Base-by-base conservation (phyloP, 352 stramenopile species). In the Globisporangium spiculum region DNA sequence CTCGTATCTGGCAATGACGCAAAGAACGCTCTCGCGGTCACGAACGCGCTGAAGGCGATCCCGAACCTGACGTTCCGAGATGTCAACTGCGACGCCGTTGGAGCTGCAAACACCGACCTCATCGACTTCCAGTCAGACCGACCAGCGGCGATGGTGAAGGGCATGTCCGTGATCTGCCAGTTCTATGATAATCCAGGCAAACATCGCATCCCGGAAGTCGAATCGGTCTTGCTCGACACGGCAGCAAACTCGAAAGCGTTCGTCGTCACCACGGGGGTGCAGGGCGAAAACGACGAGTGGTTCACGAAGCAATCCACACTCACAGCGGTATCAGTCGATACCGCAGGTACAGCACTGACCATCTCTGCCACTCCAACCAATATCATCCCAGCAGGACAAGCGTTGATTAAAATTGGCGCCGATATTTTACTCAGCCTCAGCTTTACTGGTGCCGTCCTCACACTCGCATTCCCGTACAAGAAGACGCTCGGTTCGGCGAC, bases 151-250 rank as follows among this genome's bases (percentile, higher is more conserved):
- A 4, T 16, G 14, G 30, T 60, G 1, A 60, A 65, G 1, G 83
- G 85, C 2, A 73, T 86, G 36, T 83, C 80, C 0, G 75, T 90
- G 16, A 66, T 86, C 0, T 93, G 86, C 48, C 82, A 91, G 61
- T 86, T 77, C 48, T 65, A 34, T 9, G 70, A 81, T 24, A 92
- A 92, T 53, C 83, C 86, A 0, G 83, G 84, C 16, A 66, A 63
- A 3, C 73, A 89, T 18, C 80, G 86, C 7, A 67, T 85, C 3
- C 83, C 84, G 0, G 79, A 94, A 53, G 59, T 92, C 2, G 72
- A 57, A 1, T 60, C 53, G 0, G 74, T 57, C 18, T 9, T 0
- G 3, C 71, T 88, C 57, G 75, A 69, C 0, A 63, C 69, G 0
- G 65, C 63, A 0, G 63, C 67, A 14, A 54, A 54, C 6, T 63